A percentile compares a stretch with the other conserved stretches of the same genome.
These are phyloP conservation scores for Picocystis salinarum DNA, from an alignment of 139 green algal species.

Conservation along the genomic window DNA sequence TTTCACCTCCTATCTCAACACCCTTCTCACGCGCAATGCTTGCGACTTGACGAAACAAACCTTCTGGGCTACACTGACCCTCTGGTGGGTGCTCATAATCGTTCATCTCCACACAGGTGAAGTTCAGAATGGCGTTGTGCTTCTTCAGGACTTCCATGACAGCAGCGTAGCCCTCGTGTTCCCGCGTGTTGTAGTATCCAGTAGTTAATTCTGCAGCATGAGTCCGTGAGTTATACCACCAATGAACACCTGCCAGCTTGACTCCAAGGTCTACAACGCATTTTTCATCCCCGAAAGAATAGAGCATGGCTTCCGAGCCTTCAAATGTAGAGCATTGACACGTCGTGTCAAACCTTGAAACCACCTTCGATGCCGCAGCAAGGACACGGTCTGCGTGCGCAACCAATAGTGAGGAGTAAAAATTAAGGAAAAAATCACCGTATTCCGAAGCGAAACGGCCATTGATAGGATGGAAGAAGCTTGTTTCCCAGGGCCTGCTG, in stretches of 20 bases:
- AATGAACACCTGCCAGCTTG: constrained; percentile 3
- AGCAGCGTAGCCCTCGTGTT: neutral
- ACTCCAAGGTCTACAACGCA: neutral
- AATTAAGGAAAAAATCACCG: constrained; percentile 1
- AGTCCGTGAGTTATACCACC: constrained; percentile 1
- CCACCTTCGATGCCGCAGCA: neutral
- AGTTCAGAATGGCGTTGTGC: constrained; percentile 1
- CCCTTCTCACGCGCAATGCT: too few species aligned
- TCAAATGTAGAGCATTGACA: neutral
- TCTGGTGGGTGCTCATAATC: constrained; percentile 1
- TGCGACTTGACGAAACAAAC: too few species aligned
- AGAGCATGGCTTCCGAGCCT: neutral
- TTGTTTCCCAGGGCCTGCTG: constrained; percentile 1
- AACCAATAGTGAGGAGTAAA: neutral
- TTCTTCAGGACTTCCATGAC: constrained; percentile 4
- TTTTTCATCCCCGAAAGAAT: neutral
- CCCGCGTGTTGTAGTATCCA: constrained; percentile 4
- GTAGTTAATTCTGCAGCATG: constrained; percentile 1
- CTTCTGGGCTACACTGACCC: constrained; percentile 1
- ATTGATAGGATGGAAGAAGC: constrained; percentile 1
- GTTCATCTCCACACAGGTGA: constrained; percentile 2
- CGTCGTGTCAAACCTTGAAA: neutral
- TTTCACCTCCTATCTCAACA: constrained; percentile 10
- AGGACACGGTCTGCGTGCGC: constrained; percentile 1
- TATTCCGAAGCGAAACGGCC: neutral